Evolutionary conservation across 2,329 filamentous ascomycete species (phyloP), one percentile per base, ranked within the genome.

Genomic region (Triangularia verruculosa): DNA sequence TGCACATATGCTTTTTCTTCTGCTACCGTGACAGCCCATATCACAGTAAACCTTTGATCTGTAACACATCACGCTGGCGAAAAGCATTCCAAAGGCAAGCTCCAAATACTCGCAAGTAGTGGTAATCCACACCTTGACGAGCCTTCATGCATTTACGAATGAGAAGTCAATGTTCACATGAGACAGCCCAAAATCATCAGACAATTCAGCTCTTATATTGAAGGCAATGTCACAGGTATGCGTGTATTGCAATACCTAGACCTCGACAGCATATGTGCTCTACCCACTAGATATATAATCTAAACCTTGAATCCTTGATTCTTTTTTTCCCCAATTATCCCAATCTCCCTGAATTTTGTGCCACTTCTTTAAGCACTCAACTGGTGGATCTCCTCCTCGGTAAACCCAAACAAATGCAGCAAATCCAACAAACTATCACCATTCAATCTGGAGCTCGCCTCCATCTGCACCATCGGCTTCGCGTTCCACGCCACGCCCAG

Each of bases 401-500:
- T 87, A 65, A 92, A 87, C 0, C 91, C 91, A 72, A 94, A 86
- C 20, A 95, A 75, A 72, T 91, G 89, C 58, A 93, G 77, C 67
- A 95, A 76, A 73, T 94, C 90, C 70, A 89, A 74, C 73, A 95
- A 76, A 67, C 82, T 90, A 65, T 86, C 82, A 22, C 87, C 84
- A 72, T 95, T 95, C 65, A 95, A 75, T 51, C 89, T 82, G 13
- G 88, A 87, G 27, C 87, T 86, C 1, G 91, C 91, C 74, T 90
- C 86, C 79, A 89, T 85, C 78, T 95, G 92, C 62, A 95, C 91
- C 64, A 87, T 82, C 1, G 91, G 90, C 80, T 95, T 95, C 9
- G 91, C 92, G 72, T 93, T 91, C 83, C 92, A 93, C 1, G 91
- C 91, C 2, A 95, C 87, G 20, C 91, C 92, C 39, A 94, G 76